Evolutionary conservation across 306 rosid genomes (phyloP), one percentile per base, ranked within the genome.

Genomic region (Luffa acutangula): DNA sequence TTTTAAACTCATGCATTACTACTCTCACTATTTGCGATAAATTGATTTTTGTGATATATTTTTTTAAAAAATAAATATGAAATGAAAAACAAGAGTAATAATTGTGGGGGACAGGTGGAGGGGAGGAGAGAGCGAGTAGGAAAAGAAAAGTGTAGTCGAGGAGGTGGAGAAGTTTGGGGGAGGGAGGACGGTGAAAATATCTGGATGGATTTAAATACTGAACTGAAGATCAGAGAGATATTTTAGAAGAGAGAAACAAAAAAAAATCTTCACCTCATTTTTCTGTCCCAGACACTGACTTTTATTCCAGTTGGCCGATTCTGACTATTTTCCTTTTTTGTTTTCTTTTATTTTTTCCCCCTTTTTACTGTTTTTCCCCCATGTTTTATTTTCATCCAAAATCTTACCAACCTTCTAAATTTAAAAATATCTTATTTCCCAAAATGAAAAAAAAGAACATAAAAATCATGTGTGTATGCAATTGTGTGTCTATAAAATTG

Each of bases 141-240:
- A 10, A 34, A 54, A 3, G 1, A 10, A 17, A 49, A 8, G 64
- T 13, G 51, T 59, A 82, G 80, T 17, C 69, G 80, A 41, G 79
- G 34, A 59, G 62, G 51, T 59, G 79, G 37, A 3, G 51, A 41
- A 64, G 51, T 3, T 18, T 18, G 78, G 31, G 34, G 10, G 51
- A 1, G 6, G 13, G 74, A 7, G 25, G 12, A 5, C 49, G 31
- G 54, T 69, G 49, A 69, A 84, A 82, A 82, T 82, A 82, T 82
- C 85, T 82, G 17, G 14, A 6, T 6, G 60, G 62, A 33, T 74
- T 49, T 49, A 48, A 74, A 74, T 33, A 74, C 4, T 31, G 49
- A 46, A 46, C n/a, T n/a, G n/a, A n/a, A n/a, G n/a, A n/a, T n/a
- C 1, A 43, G 12, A 71, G 37, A 72, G 75, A 69, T 69, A 69